phyloP scores from a whole-genome alignment of 225 moss, liverwort and hornwort genomes.

The Antitrichia curtipendula region DNA sequence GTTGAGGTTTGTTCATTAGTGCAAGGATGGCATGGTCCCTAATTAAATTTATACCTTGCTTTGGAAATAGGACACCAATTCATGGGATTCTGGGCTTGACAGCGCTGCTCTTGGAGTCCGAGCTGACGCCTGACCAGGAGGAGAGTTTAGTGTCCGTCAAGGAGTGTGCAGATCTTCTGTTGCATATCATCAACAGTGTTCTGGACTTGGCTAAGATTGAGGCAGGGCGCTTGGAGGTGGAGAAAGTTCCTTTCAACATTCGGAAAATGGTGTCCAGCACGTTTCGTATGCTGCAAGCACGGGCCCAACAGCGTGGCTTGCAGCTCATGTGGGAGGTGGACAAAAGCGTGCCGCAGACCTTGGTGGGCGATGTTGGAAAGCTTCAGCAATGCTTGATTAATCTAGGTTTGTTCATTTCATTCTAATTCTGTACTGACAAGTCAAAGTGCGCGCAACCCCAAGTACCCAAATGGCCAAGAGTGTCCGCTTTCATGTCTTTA shows the following conservation, averaged over 20 bases:
- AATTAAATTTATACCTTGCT: background rate
- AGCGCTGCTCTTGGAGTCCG: slow-evolving; percentile 60
- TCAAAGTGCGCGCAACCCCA: too few relatives aligned
- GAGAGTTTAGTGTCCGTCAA: slow-evolving; percentile 71
- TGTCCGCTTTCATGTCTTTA: too few relatives aligned
- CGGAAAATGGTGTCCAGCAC: slow-evolving; percentile 67
- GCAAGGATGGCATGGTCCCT: background rate
- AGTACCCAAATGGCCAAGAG: background rate
- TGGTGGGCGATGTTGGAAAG: slow-evolving; percentile 78
- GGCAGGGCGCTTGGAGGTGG: slow-evolving; percentile 82
- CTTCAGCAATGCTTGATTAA: slow-evolving; percentile 81
- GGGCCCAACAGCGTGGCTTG: slow-evolving; percentile 62
- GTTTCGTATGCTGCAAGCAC: slow-evolving; percentile 74
- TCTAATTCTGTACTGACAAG: background rate
- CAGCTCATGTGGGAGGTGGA: slow-evolving; percentile 64
- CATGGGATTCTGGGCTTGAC: slow-evolving; percentile 93
- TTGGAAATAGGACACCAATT: slow-evolving; percentile 69
- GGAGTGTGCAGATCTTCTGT: slow-evolving; percentile 83
- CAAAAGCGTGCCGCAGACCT: slow-evolving; percentile 40
- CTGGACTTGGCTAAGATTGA: slow-evolving; percentile 87
- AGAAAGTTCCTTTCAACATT: slow-evolving; percentile 67
- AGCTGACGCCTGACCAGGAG: slow-evolving; percentile 63
- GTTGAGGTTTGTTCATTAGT: background rate
- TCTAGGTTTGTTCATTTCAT: slow-evolving; percentile 32
- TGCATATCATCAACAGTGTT: slow-evolving; percentile 90